Evolutionary conservation across 2,329 filamentous ascomycete genomes (phyloP).

Genomic region (Penicillium sumatraense): DNA sequence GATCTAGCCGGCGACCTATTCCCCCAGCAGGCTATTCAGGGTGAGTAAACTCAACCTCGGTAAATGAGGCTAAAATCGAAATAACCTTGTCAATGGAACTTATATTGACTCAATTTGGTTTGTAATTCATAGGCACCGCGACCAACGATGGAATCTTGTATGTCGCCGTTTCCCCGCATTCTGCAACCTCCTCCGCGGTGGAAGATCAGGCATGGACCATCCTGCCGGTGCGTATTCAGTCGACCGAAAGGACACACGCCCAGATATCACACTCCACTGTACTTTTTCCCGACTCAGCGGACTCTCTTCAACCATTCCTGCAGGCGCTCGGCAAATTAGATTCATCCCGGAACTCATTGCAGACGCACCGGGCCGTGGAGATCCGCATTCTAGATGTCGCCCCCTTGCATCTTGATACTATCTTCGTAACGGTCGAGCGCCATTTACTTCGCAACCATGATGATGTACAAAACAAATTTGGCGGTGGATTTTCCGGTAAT

Average conservation of each 20-base stretch:
- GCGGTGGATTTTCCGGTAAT: slow-evolving; percentile 59
- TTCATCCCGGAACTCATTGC: slow-evolving; percentile 73
- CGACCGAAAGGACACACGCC: slow-evolving; percentile 53
- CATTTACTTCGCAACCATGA: slow-evolving; percentile 79
- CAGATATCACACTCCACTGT: slow-evolving; percentile 76
- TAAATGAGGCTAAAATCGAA: slow-evolving; percentile 4
- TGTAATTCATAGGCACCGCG: slow-evolving; percentile 18
- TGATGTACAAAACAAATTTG: slow-evolving; percentile 81
- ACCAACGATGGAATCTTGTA: slow-evolving; percentile 43
- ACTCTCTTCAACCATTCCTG: slow-evolving; percentile 79
- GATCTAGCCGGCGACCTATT: slow-evolving; percentile 82
- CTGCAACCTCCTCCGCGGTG: slow-evolving; percentile 45
- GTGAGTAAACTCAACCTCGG: slow-evolving; percentile 37
- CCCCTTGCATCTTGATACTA: slow-evolving; percentile 77
- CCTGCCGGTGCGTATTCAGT: slow-evolving; percentile 69
- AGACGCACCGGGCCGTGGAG: slow-evolving; percentile 78
- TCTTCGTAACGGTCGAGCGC: slow-evolving; percentile 85
- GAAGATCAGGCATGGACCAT: slow-evolving; percentile 80
- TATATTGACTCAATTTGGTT: background rate
- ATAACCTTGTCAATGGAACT: background rate
- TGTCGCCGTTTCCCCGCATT: slow-evolving; percentile 53
- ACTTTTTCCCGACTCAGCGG: slow-evolving; percentile 73
- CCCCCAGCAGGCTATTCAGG: slow-evolving; percentile 62
- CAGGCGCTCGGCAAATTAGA: slow-evolving; percentile 72
- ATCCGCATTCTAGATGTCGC: slow-evolving; percentile 81